A percentile compares a stretch with the other conserved stretches of the same genome.
Conservation (phyloP, 768 basidiomycete species). For the Leccinum longicurvipes region DNA sequence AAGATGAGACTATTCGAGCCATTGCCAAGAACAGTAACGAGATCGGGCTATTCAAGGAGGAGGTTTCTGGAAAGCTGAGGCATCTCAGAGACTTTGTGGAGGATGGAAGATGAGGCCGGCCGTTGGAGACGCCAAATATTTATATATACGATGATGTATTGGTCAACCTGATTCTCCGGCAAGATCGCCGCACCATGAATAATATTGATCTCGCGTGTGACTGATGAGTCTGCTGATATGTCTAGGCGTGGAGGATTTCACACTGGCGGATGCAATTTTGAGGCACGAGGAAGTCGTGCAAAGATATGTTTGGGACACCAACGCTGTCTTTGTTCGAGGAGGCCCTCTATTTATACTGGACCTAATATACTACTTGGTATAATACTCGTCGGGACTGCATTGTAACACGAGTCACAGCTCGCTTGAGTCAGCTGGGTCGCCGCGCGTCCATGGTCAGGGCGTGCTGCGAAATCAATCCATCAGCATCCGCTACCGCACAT, state of each 20-base stretch:
- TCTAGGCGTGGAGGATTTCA: conserved; percentile 1
- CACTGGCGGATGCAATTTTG: not conserved
- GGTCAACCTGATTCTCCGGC: not conserved
- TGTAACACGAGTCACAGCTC: not conserved
- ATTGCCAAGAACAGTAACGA: conserved; percentile 85
- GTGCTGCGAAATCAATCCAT: not conserved
- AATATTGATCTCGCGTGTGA: not conserved
- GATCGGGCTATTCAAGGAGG: conserved; percentile 77
- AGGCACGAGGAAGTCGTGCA: not conserved
- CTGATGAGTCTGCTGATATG: not conserved
- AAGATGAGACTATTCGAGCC: conserved; percentile 75
- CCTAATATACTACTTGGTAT: not conserved
- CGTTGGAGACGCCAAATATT: not conserved
- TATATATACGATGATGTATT: not conserved
- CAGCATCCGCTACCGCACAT: not conserved
- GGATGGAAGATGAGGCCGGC: conserved; percentile 35
- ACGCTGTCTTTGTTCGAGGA: not conserved
- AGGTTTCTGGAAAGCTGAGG: conserved; percentile 66
- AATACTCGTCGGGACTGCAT: no score
- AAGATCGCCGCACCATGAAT: not conserved
- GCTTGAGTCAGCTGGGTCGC: no score
- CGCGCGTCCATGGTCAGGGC: not conserved
- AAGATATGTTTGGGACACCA: not conserved
- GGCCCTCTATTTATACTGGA: not conserved
- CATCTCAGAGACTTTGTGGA: conserved; percentile 69